A percentile compares a stretch with the other conserved stretches of the same genome.
Evolutionary conservation across 148 eudicot genomes (phyloP).

Genomic region (Dianthus caryophyllus): DNA sequence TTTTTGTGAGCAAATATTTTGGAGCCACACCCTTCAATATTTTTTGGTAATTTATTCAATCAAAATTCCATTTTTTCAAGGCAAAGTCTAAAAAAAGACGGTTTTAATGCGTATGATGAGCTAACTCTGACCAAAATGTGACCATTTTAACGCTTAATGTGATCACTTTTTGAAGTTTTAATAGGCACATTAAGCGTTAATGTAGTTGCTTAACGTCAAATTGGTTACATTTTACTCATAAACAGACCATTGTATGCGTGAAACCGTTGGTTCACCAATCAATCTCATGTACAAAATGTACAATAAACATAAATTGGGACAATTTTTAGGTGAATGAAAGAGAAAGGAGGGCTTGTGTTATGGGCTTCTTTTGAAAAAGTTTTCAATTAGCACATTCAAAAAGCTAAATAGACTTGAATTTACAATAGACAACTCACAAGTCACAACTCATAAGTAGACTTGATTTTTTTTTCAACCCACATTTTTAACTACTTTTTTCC

Average conservation of each 20-base stretch:
- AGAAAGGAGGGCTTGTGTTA: background rate
- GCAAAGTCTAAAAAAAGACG: too few relatives aligned
- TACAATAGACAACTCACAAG: conserved; percentile 17
- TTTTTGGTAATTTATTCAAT: conserved; percentile 7
- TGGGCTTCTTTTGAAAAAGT: conserved; percentile 18
- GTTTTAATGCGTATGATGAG: too few relatives aligned
- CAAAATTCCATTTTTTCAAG: conserved; percentile 5
- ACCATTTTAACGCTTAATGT: too few relatives aligned
- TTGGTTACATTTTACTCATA: too few relatives aligned
- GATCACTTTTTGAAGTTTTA: too few relatives aligned
- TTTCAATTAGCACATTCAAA: conserved; percentile 7
- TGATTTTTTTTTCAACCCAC: conserved; percentile 3
- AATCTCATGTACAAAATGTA: background rate
- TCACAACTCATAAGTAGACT: conserved; percentile 9
- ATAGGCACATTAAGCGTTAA: too few relatives aligned
- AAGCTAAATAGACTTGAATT: conserved; percentile 20
- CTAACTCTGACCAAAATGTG: too few relatives aligned
- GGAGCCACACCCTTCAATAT: conserved; percentile 9
- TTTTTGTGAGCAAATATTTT: conserved; percentile 18
- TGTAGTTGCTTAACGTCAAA: too few relatives aligned
- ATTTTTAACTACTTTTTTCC: conserved; percentile 14
- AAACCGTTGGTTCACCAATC: conserved; percentile 6
- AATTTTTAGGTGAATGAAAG: conserved; percentile 1
- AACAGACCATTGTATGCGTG: too few relatives aligned
- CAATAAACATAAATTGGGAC: conserved; percentile 7